Conservation (phyloP, 768 basidiomycete species). For the Naganishia vishniacii region DNA sequence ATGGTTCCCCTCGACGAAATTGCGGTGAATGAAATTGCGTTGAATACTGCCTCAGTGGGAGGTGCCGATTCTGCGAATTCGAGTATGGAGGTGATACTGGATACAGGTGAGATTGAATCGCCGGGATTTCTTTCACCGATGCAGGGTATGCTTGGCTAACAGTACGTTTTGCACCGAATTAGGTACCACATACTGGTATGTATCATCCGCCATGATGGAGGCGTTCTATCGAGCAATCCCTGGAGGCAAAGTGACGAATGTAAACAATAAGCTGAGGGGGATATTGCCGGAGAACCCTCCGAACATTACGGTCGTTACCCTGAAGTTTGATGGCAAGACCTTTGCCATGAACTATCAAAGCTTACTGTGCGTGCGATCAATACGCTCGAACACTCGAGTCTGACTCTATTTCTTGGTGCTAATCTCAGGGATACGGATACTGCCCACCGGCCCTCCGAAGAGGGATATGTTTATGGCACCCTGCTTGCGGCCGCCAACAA, state of each 20-base stretch:
- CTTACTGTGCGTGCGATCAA: background rate
- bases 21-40: background rate
- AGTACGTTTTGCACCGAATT: too few relatives aligned
- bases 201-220: background rate
- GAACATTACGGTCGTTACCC: background rate
- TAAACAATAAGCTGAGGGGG: background rate
- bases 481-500: background rate
- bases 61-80: too few relatives aligned
- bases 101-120: background rate
- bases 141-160: too few relatives aligned
- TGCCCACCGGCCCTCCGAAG: background rate
- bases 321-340: background rate
- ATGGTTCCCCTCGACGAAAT: conserved; percentile 3
- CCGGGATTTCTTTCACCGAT: too few relatives aligned
- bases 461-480: background rate
- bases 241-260: background rate
- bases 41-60: too few relatives aligned
- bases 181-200: conserved; percentile 14
- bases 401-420: background rate
- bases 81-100: background rate
- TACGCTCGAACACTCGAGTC: background rate
- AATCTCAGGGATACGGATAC: conserved; percentile 5
- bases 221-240: conserved; percentile 5
- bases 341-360: background rate
- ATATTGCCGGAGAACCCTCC: conserved; percentile 1